A percentile compares a stretch with the other conserved stretches of the same genome.
Conservation (phyloP, 1,284 basidiomycete genomes). For the Binderoboletus segoi region DNA sequence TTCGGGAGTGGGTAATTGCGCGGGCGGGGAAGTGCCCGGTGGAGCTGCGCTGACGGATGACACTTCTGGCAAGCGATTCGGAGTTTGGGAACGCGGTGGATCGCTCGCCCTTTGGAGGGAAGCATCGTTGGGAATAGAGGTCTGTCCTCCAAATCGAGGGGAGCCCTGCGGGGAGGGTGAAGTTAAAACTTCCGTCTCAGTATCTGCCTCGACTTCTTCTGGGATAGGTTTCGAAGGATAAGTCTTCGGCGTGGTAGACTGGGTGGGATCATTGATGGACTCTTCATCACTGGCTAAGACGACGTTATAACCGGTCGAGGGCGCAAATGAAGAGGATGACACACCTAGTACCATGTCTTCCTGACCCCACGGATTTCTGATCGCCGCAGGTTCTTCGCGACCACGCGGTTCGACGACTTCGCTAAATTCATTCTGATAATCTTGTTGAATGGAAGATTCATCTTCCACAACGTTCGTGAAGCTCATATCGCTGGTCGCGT, state of each 20-base stretch:
- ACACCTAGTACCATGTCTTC: constrained; percentile 40
- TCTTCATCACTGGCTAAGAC: constrained; percentile 44
- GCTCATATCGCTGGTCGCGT: constrained; percentile 32
- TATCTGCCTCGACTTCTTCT: constrained; percentile 28
- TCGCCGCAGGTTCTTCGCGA: constrained; percentile 28
- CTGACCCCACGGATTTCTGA: constrained; percentile 23
- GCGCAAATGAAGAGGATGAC: constrained; percentile 14
- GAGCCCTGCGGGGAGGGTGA: constrained; percentile 26
- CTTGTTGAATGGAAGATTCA: constrained; percentile 24
- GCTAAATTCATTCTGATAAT: constrained; percentile 34
- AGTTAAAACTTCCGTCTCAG: constrained; percentile 32
- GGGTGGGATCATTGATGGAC: constrained; percentile 21
- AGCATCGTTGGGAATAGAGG: constrained; percentile 9
- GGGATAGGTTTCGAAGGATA: constrained; percentile 16
- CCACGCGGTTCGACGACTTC: constrained; percentile 35
- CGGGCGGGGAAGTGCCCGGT: constrained; percentile 27
- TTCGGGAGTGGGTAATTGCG: constrained; percentile 9
- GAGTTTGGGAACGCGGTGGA: constrained; percentile 7
- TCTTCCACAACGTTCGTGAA: constrained; percentile 27
- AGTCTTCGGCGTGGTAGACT: constrained; percentile 30
- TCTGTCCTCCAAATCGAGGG: constrained; percentile 12
- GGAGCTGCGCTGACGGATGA: constrained; percentile 24
- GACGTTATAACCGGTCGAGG: constrained; percentile 6
- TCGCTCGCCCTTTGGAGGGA: constrained; percentile 20
- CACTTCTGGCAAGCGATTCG: not conserved